phyloP scores from a whole-genome alignment of 306 rosid genomes.

The Cucurbita argyrosperma region DNA sequence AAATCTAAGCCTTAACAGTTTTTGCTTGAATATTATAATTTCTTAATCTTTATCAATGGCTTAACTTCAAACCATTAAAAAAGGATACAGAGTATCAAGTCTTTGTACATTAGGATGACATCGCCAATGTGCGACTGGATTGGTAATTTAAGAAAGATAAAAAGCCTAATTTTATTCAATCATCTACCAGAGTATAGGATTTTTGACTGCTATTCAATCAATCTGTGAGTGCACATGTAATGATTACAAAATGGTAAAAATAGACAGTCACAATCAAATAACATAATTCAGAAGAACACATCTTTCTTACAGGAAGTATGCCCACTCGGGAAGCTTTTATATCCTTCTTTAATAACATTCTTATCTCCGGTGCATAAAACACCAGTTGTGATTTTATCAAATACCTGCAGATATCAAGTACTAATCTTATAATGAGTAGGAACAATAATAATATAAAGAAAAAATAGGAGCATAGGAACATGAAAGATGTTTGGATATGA shows the following conservation, averaged over 20 bases:
- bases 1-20: background rate
- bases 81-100: background rate
- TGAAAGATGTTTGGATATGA: background rate
- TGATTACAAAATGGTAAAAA: background rate
- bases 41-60: background rate
- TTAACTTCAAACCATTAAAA: background rate
- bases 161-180: background rate
- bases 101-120: background rate
- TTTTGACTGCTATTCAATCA: background rate
- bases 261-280: background rate
- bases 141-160: background rate
- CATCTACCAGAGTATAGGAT: background rate
- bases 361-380: conserved; percentile 58
- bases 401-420: conserved; percentile 39
- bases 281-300: background rate
- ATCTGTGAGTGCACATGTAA: too few species aligned
- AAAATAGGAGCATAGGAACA: background rate
- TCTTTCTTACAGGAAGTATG: conserved; percentile 86
- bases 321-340: conserved; percentile 96
- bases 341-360: conserved; percentile 69
- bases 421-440: background rate
- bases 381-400: conserved; percentile 33
- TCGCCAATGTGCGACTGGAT: background rate
- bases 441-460: background rate
- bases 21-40: background rate